Evolutionary conservation across 1,284 basidiomycete genomes (phyloP).

Genomic region (Sporisorium exsertum): DNA sequence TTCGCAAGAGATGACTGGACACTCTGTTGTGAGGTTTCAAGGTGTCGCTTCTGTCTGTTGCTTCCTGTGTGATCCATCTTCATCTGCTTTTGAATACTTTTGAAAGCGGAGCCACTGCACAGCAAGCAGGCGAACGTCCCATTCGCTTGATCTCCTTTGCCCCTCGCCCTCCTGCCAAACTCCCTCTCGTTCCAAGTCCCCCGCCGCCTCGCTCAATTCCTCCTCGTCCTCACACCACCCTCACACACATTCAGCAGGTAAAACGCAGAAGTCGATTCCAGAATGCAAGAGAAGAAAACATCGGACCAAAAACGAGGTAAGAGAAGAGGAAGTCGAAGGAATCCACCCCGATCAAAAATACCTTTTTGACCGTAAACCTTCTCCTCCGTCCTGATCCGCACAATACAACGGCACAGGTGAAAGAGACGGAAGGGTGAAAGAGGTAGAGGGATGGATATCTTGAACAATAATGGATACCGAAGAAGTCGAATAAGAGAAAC

Average conservation of each 20-base stretch:
- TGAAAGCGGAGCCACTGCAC: no score
- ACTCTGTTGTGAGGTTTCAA: no score
- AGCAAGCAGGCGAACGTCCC: no score
- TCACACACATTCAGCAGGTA: not conserved
- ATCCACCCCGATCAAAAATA: slow-evolving; percentile 2
- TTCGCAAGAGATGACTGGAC: no score
- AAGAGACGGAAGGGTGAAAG: not conserved
- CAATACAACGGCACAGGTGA: not conserved
- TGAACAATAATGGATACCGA: not conserved
- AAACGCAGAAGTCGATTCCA: slow-evolving; percentile 1
- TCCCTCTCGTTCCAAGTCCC: no score
- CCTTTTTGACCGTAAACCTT: not conserved
- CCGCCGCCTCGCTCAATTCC: no score
- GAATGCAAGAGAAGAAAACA: not conserved
- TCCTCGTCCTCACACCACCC: no score
- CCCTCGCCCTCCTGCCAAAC: no score
- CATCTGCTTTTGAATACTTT: no score
- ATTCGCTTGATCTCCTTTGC: no score
- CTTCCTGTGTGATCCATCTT: no score
- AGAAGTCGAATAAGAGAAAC: not conserved
- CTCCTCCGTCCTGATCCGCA: not conserved
- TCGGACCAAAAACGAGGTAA: not conserved
- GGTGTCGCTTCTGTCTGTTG: no score
- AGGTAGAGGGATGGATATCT: slow-evolving; percentile 11
- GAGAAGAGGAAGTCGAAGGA: not conserved